Conservation (phyloP, 2,329 filamentous ascomycete species). For the Ascochyta koolunga region DNA sequence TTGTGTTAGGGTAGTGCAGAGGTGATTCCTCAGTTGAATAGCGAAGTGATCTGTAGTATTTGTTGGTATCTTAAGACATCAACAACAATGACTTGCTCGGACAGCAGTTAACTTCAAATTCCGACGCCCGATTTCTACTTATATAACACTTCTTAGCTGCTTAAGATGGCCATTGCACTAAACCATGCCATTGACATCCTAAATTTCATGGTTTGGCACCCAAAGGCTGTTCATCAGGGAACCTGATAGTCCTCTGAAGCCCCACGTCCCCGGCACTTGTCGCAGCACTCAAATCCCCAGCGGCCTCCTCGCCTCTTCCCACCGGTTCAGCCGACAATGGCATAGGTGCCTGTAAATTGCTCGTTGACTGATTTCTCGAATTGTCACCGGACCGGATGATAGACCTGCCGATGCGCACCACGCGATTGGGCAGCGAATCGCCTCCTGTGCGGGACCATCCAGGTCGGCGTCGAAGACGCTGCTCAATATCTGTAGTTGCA, state of each 20-base stretch:
- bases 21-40: no score
- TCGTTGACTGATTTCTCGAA: constrained; percentile 15
- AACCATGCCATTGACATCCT: no score
- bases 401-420: constrained; percentile 45
- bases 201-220: not conserved
- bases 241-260: constrained; percentile 35
- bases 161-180: no score
- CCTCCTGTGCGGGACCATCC: constrained; percentile 28
- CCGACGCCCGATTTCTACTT: no score
- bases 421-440: constrained; percentile 33
- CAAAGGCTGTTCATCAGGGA: constrained; percentile 32
- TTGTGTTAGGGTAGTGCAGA: no score
- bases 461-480: constrained; percentile 30
- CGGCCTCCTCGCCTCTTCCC: constrained; percentile 10
- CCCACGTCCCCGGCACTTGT: constrained; percentile 3
- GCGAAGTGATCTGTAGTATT: no score
- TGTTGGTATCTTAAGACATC: no score
- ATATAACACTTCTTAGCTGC: no score
- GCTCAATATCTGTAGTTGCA: constrained; percentile 28
- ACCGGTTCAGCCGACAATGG: constrained; percentile 12
- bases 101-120: no score
- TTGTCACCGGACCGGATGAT: constrained; percentile 34
- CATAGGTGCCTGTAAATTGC: constrained; percentile 12
- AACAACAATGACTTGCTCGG: no score
- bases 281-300: not conserved